Evolutionary conservation across 495 filamentous ascomycete genomes (phyloP).

Genomic region (Tetracladium marchalianum): DNA sequence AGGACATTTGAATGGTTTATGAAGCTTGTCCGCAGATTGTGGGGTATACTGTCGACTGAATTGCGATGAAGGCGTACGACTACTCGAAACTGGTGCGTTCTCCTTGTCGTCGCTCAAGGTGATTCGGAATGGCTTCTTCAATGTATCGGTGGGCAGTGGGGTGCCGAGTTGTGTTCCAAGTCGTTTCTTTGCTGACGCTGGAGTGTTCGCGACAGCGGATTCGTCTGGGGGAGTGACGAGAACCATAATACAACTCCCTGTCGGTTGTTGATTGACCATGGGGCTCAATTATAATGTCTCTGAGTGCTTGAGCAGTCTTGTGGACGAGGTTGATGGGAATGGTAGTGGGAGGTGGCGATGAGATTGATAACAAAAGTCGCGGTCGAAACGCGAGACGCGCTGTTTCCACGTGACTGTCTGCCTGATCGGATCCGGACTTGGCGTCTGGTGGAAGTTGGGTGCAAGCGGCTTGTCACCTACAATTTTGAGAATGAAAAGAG

Average conservation of each 20-base stretch:
- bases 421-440: too few relatives aligned
- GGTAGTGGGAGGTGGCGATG: background rate
- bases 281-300: background rate
- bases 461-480: too few relatives aligned
- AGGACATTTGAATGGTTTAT: constrained; percentile 89
- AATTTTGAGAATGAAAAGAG: too few relatives aligned
- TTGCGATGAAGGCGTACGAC: background rate
- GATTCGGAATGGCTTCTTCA: constrained; percentile 70
- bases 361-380: background rate
- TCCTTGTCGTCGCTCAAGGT: constrained; percentile 19
- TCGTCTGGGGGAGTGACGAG: constrained; percentile 15
- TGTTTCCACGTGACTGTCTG: too few relatives aligned
- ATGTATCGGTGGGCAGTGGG: constrained; percentile 48
- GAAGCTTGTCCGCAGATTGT: constrained; percentile 55
- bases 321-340: background rate
- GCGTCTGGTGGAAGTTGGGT: too few relatives aligned
- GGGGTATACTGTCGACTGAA: constrained; percentile 23
- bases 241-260: constrained; percentile 3
- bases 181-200: constrained; percentile 10
- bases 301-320: background rate
- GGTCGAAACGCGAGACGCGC: background rate
- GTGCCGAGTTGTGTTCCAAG: constrained; percentile 17
- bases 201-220: constrained; percentile 3
- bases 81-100: constrained; percentile 10
- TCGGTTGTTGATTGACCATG: too few relatives aligned